These are phyloP conservation scores for Candida caryicola DNA, from an alignment of 805 yeast species.

Conservation along the genomic window DNA sequence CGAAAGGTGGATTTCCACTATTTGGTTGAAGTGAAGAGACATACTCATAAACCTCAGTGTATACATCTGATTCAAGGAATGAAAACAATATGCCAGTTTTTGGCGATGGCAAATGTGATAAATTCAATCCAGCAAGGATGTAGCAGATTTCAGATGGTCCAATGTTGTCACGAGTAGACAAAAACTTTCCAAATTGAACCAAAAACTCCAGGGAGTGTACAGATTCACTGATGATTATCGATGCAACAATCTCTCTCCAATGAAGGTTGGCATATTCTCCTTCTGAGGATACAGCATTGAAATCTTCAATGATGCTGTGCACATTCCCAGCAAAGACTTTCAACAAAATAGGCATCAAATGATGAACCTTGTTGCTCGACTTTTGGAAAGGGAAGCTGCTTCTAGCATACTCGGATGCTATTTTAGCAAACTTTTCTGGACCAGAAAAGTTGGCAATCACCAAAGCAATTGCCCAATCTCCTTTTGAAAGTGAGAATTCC, in stretches of 20 bases:
- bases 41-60: constrained; percentile 73
- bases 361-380: constrained; percentile 38
- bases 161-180: constrained; percentile 26
- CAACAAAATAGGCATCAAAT: constrained; percentile 54
- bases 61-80: constrained; percentile 41
- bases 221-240: constrained; percentile 33
- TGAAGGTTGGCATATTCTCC: constrained; percentile 49
- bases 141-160: constrained; percentile 46
- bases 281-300: constrained; percentile 40
- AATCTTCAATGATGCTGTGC: constrained; percentile 49
- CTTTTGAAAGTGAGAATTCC: constrained; percentile 54
- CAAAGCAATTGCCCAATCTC: constrained; percentile 77
- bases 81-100: constrained; percentile 32
- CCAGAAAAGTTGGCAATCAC: constrained; percentile 67
- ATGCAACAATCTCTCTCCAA: constrained; percentile 49
- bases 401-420: constrained; percentile 57
- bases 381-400: constrained; percentile 42
- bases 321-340: constrained; percentile 64
- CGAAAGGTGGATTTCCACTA: constrained; percentile 17
- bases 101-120: constrained; percentile 22
- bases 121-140: constrained; percentile 46
- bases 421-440: constrained; percentile 53
- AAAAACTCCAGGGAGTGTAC: constrained; percentile 38
- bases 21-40: constrained; percentile 33
- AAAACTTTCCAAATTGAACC: constrained; percentile 49